phyloP scores from a whole-genome alignment of 129 eudicot genomes.

The Oenanthe sinensis region DNA sequence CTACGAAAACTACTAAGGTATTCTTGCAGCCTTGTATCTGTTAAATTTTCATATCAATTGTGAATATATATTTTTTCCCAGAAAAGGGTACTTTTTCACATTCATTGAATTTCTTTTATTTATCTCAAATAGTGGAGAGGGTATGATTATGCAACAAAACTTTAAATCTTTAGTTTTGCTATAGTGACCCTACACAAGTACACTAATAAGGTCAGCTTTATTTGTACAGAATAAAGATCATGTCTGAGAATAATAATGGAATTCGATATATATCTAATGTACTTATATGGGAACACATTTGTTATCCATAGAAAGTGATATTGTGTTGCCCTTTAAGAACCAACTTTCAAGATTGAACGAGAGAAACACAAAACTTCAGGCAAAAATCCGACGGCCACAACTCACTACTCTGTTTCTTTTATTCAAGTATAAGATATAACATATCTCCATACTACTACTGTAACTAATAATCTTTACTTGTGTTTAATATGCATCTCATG shows the following conservation, averaged over 20 bases:
- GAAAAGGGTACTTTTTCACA: neutral
- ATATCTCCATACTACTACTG: neutral
- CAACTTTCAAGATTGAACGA: neutral
- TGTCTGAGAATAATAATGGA: neutral
- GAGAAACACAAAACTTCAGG: constrained; percentile 1
- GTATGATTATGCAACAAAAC: neutral
- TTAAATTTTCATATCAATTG: constrained; percentile 5
- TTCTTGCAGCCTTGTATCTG: constrained; percentile 76
- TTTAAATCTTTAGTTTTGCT: neutral
- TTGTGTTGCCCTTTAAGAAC: neutral
- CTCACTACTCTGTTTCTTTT: neutral
- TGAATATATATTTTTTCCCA: neutral
- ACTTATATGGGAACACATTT: too few relatives aligned
- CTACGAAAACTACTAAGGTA: constrained; percentile 56
- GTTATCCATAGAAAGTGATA: too few relatives aligned
- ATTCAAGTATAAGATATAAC: neutral
- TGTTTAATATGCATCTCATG: constrained; percentile 20
- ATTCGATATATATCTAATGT: neutral
- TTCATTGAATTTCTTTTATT: neutral
- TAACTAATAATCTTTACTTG: constrained; percentile 5
- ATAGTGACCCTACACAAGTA: constrained; percentile 1
- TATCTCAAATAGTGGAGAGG: neutral
- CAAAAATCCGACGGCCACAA: neutral
- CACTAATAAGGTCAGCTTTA: neutral
- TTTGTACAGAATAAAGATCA: neutral